phyloP scores from a whole-genome alignment of 345 rosid species.

The Ailanthus altissimus region DNA sequence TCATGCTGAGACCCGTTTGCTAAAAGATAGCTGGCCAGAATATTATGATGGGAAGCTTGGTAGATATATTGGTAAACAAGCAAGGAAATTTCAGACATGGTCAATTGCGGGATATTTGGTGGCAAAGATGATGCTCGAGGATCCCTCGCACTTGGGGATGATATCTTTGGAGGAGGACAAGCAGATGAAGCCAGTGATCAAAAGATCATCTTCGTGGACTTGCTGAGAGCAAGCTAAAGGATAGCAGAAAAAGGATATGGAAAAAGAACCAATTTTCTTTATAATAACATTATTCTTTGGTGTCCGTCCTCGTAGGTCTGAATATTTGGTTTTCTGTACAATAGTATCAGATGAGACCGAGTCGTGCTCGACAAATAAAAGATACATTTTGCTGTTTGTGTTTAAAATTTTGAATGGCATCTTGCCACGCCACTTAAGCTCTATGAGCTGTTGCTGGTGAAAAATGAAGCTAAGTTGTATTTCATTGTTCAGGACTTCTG shows the following conservation, averaged over 20 bases:
- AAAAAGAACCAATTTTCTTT: conserved; percentile 2
- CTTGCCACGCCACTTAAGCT: conserved; percentile 1
- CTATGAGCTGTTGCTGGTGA: neutral
- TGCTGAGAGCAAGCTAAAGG: conserved; percentile 11
- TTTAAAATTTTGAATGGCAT: conserved; percentile 11
- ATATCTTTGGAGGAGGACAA: conserved; percentile 44
- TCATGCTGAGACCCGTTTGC: conserved; percentile 33
- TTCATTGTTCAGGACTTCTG: neutral
- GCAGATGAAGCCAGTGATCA: conserved; percentile 41
- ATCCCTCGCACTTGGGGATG: conserved; percentile 43
- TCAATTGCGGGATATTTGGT: conserved; percentile 44
- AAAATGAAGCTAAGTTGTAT: conserved; percentile 5
- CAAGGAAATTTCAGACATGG: conserved; percentile 44
- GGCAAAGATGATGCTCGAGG: conserved; percentile 49
- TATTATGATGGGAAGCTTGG: conserved; percentile 43
- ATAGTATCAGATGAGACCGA: conserved; percentile 16
- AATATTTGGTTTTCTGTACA: neutral
- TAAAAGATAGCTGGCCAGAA: conserved; percentile 45
- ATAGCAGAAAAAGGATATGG: conserved; percentile 12
- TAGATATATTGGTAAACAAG: conserved; percentile 41
- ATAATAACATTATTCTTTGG: conserved; percentile 16
- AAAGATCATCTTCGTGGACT: conserved; percentile 33
- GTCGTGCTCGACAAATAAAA: conserved; percentile 5
- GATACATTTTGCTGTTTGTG: conserved; percentile 11
- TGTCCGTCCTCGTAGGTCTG: conserved; percentile 4